A percentile compares a stretch with the other conserved stretches of the same genome.
Evolutionary conservation across 345 rosid species (phyloP).

Genomic region (Passiflora organensis): DNA sequence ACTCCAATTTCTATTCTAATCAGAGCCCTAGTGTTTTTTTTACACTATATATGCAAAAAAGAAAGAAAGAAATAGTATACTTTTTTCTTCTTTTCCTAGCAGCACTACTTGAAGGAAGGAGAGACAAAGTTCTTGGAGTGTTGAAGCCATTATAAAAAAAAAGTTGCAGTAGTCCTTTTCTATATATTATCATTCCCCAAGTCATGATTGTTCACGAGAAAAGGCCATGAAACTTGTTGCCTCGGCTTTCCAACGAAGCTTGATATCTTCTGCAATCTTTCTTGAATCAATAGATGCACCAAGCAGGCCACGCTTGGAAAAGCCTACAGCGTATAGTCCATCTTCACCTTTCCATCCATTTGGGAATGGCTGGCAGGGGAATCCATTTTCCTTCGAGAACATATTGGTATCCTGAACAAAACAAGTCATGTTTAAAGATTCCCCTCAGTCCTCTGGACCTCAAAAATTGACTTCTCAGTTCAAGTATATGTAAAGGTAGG

Average conservation of each 20-base stretch:
- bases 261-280: slow-evolving; percentile 59
- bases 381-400: slow-evolving; percentile 65
- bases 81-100: neutral
- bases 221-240: slow-evolving; percentile 11
- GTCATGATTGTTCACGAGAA: slow-evolving; percentile 1
- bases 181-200: no score
- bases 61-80: neutral
- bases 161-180: no score
- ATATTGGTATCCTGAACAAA: slow-evolving; percentile 44
- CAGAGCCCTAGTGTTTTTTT: neutral
- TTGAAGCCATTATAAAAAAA: no score
- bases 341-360: slow-evolving; percentile 77
- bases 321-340: slow-evolving; percentile 80
- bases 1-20: neutral
- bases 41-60: neutral
- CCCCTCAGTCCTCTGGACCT: no score
- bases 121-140: no score
- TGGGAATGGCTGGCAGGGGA: slow-evolving; percentile 53
- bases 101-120: no score
- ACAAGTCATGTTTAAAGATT: neutral
- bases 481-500: neutral
- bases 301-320: slow-evolving; percentile 68
- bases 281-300: slow-evolving; percentile 72
- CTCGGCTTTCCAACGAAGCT: slow-evolving; percentile 32
- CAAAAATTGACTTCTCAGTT: neutral